phyloP scores from a whole-genome alignment of 75 land plant genomes.

The Sequoiadendron giganteum region DNA sequence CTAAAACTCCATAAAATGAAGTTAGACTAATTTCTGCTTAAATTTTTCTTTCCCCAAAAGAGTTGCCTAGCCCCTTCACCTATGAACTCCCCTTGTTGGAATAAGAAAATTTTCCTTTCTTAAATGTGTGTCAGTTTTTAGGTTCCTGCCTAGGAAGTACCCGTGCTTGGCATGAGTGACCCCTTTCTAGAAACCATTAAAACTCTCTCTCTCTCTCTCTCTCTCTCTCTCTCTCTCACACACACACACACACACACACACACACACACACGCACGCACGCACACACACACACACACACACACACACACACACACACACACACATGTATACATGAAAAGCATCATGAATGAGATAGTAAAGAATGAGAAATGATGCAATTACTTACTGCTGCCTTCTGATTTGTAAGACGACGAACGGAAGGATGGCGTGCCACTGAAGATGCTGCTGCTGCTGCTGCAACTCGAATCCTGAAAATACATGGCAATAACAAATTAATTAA shows the following conservation, averaged over 20 bases:
- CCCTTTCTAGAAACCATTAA: too few species aligned
- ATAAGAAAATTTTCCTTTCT: neutral
- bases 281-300: too few species aligned
- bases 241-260: neutral
- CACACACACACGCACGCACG: too few species aligned
- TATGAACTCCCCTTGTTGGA: too few species aligned
- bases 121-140: neutral
- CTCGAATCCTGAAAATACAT: conserved; percentile 55
- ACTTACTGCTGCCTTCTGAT: conserved; percentile 39
- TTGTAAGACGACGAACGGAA: conserved; percentile 42
- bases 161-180: neutral
- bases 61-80: neutral
- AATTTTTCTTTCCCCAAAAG: neutral
- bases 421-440: conserved; percentile 66
- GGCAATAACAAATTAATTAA: neutral
- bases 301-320: too few species aligned
- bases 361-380: neutral
- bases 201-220: too few species aligned
- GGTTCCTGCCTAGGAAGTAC: neutral
- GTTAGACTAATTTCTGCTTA: neutral
- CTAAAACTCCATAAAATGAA: neutral
- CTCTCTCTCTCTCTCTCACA: neutral
- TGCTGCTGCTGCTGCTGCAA: conserved; percentile 77
- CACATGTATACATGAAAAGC: neutral
- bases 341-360: neutral